Conservation (phyloP, 805 yeast species). For the Komagataella ulmi region DNA sequence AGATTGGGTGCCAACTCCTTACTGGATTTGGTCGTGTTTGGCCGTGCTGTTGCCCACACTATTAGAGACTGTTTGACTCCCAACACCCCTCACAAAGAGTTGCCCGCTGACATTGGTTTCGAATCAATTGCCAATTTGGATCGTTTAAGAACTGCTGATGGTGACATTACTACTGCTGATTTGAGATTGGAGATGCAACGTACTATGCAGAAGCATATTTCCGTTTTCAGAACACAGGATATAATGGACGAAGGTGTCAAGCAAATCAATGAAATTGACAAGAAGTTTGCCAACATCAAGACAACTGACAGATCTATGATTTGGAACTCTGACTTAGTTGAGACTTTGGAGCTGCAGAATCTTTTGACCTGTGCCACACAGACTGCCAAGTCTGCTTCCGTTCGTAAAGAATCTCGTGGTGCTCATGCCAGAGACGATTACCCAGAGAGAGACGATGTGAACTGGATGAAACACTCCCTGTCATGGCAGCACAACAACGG, state of each 20-base stretch:
- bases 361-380: conserved; percentile 94
- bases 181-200: conserved; percentile 90
- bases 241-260: conserved; percentile 85
- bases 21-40: conserved; percentile 92
- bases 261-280: conserved; percentile 65
- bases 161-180: conserved; percentile 73
- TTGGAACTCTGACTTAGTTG: conserved; percentile 96
- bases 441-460: conserved; percentile 88
- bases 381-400: conserved; percentile 89
- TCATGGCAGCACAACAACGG: conserved; percentile 78
- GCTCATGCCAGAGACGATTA: conserved; percentile 98
- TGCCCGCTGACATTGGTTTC: conserved; percentile 78
- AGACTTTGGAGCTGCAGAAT: conserved; percentile 92
- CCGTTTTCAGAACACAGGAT: conserved; percentile 91
- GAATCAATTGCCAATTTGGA: conserved; percentile 88
- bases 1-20: conserved; percentile 98
- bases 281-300: conserved; percentile 59
- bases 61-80: conserved; percentile 78
- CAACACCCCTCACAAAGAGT: conserved; percentile 72
- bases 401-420: conserved; percentile 96
- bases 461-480: conserved; percentile 97
- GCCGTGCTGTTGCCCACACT: conserved; percentile 95
- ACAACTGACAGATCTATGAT: conserved; percentile 96
- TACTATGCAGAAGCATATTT: conserved; percentile 93
- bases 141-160: conserved; percentile 72